A percentile compares a stretch with the other conserved stretches of the same genome.
phyloP scores from a whole-genome alignment of 164 flowering plant genomes.

The Dillenia suffruticosa region DNA sequence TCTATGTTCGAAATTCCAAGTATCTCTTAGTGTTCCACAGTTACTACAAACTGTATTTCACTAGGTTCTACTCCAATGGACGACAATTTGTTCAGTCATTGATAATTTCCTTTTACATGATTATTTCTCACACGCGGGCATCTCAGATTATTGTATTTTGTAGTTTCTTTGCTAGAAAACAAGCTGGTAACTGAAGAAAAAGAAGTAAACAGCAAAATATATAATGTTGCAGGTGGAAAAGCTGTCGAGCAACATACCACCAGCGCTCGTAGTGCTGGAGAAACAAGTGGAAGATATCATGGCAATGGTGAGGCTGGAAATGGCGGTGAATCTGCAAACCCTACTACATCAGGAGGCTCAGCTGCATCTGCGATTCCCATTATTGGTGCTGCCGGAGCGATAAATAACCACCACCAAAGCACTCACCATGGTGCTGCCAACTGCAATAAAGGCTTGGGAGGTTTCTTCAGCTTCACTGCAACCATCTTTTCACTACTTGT shows the following conservation, averaged over 20 bases:
- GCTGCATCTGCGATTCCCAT: not conserved
- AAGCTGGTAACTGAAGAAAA: not conserved
- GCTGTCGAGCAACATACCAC: not conserved
- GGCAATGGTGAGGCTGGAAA: conserved; percentile 6
- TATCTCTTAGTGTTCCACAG: too few relatives aligned
- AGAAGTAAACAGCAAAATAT: not conserved
- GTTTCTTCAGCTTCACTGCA: not conserved
- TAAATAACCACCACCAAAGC: conserved; percentile 8
- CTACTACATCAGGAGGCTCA: conserved; percentile 2
- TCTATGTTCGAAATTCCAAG: too few relatives aligned
- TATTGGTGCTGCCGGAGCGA: conserved; percentile 12
- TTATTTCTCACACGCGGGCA: too few relatives aligned
- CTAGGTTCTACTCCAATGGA: too few relatives aligned
- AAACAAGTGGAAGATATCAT: not conserved
- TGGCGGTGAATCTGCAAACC: not conserved
- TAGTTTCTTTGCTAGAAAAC: conserved; percentile 5
- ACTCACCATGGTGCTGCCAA: conserved; percentile 10
- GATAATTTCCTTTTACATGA: too few relatives aligned
- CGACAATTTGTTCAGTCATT: too few relatives aligned
- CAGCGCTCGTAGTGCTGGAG: not conserved
- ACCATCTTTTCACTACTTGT: not conserved
- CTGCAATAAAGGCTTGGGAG: conserved; percentile 1
- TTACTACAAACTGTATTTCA: too few relatives aligned
- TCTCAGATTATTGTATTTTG: not conserved
- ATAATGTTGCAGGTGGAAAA: not conserved